A percentile compares a stretch with the other conserved stretches of the same genome.
phyloP scores from a whole-genome alignment of 1,284 basidiomycete species.

The Malassezia sp. region DNA sequence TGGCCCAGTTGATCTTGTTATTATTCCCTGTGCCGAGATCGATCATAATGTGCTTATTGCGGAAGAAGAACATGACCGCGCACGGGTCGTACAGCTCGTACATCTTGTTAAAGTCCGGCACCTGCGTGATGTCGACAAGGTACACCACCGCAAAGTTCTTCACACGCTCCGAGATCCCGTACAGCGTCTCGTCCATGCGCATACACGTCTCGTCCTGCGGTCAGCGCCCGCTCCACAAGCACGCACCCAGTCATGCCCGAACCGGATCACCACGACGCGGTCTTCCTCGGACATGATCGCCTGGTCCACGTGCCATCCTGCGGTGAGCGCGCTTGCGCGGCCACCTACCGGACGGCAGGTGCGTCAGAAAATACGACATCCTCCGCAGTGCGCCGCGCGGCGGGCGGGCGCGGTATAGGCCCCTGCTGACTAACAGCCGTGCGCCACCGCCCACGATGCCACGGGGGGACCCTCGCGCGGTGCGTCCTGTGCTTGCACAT shows the following conservation, averaged over 20 bases:
- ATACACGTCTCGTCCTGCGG: constrained; percentile 72
- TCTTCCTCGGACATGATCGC: constrained; percentile 97
- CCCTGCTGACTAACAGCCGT: too few species aligned
- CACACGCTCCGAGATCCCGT: constrained; percentile 82
- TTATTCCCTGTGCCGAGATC: constrained; percentile 98
- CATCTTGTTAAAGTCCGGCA: constrained; percentile 96
- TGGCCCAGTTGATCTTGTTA: constrained; percentile 67
- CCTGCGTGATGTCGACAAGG: constrained; percentile 85
- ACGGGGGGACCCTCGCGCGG: too few species aligned
- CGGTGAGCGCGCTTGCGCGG: background rate
- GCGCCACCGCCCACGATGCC: too few species aligned
- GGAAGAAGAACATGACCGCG: constrained; percentile 38
- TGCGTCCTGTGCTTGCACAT: too few species aligned
- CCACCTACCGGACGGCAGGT: constrained; percentile 67
- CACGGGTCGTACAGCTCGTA: constrained; percentile 41
- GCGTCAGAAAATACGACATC: constrained; percentile 63
- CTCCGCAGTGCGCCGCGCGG: too few species aligned
- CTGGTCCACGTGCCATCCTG: constrained; percentile 49
- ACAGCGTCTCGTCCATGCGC: constrained; percentile 97
- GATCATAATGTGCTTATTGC: constrained; percentile 99
- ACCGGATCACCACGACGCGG: constrained; percentile 83
- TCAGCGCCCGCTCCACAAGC: background rate
- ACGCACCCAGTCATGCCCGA: constrained; percentile 66
- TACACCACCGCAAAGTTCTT: constrained; percentile 98
- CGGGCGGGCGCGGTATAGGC: too few species aligned